Evolutionary conservation across 148 eudicot species (phyloP).

Genomic region (Amaranthus cruentus): DNA sequence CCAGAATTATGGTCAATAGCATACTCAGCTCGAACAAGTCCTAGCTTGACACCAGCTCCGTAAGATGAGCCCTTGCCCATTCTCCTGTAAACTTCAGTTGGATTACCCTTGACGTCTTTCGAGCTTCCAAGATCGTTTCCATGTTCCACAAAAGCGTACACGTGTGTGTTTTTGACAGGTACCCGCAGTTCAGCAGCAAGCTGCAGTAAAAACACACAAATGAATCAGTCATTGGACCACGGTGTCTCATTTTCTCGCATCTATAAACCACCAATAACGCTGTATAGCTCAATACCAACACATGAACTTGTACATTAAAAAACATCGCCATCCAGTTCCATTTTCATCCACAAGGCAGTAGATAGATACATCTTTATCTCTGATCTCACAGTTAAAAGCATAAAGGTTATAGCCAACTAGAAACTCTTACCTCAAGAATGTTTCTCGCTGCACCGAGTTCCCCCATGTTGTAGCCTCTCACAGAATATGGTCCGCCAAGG

Average conservation of each 20-base stretch:
- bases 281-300: too few relatives aligned
- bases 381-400: neutral
- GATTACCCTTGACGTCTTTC: slow-evolving; percentile 91
- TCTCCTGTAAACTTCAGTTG: slow-evolving; percentile 87
- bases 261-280: too few relatives aligned
- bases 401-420: slow-evolving; percentile 4
- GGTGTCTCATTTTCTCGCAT: neutral
- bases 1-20: slow-evolving; percentile 91
- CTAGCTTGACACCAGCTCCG: slow-evolving; percentile 84
- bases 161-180: slow-evolving; percentile 77
- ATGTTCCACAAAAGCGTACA: slow-evolving; percentile 79
- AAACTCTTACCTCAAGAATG: slow-evolving; percentile 72
- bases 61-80: slow-evolving; percentile 94
- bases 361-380: neutral
- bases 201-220: slow-evolving; percentile 35
- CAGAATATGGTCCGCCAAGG: slow-evolving; percentile 97
- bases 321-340: neutral
- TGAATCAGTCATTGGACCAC: neutral
- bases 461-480: slow-evolving; percentile 99
- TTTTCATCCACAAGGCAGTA: neutral
- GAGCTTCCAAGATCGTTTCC: slow-evolving; percentile 95
- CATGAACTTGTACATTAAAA: neutral
- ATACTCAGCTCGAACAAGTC: slow-evolving; percentile 87
- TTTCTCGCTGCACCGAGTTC: slow-evolving; percentile 97
- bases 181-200: slow-evolving; percentile 90